Percentiles rank a stretch among this genome's conserved stretches.
Conservation (phyloP, 2,329 filamentous ascomycete species). For the Gyromitra esculenta region DNA sequence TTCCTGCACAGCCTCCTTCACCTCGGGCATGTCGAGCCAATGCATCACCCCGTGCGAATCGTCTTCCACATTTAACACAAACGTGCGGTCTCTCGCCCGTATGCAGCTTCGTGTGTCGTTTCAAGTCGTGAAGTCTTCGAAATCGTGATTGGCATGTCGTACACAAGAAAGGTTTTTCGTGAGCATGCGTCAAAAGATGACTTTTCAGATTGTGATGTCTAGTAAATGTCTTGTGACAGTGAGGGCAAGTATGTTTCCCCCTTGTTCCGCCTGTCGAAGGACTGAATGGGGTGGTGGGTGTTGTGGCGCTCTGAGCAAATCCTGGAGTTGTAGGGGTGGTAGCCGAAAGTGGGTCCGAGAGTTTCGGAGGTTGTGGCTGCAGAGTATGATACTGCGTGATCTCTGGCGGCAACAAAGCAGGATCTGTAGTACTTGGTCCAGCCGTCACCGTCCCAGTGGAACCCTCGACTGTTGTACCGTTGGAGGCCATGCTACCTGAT, state of each 20-base stretch:
- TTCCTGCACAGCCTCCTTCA: conserved; percentile 91
- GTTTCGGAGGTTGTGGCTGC: conserved; percentile 45
- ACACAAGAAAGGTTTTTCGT: conserved; percentile 97
- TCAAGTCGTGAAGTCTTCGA: conserved; percentile 89
- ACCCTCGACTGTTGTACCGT: conserved; percentile 34
- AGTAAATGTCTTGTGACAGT: conserved; percentile 96
- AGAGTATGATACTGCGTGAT: conserved; percentile 39
- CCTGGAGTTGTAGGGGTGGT: conserved; percentile 53
- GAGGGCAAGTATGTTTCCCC: conserved; percentile 89
- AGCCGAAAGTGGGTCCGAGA: conserved; percentile 41
- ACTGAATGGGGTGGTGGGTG: conserved; percentile 54
- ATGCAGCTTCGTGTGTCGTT: conserved; percentile 94
- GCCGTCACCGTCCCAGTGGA: conserved; percentile 32
- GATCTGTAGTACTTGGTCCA: conserved; percentile 45
- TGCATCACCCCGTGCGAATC: conserved; percentile 94
- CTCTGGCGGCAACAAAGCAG: conserved; percentile 40
- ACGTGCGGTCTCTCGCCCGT: conserved; percentile 95
- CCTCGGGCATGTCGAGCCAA: conserved; percentile 95
- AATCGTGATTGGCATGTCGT: conserved; percentile 89
- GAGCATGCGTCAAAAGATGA: conserved; percentile 94
- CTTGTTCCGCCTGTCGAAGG: conserved; percentile 54
- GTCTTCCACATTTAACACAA: conserved; percentile 91
- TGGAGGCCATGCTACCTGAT: conserved; percentile 24
- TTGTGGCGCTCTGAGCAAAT: conserved; percentile 47
- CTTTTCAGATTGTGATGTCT: conserved; percentile 97